phyloP scores from a whole-genome alignment of 257 asterid genomes.

The Penstemon newberryi region DNA sequence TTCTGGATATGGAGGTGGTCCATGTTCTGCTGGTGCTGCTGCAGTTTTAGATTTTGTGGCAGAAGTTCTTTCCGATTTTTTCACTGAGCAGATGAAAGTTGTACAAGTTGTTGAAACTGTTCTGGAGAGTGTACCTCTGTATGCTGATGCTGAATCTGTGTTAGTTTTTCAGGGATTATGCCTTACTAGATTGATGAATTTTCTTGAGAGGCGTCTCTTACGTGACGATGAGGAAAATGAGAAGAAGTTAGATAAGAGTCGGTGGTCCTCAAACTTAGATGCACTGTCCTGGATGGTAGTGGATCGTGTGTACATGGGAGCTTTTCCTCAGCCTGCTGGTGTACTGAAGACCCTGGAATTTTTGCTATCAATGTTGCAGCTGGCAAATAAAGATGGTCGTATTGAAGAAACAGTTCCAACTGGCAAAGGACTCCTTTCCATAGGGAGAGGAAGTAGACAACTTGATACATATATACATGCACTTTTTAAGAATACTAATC shows the following conservation, averaged over 20 bases:
- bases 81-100: constrained; percentile 86
- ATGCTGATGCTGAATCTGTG: constrained; percentile 85
- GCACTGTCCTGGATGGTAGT: constrained; percentile 87
- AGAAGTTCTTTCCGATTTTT: constrained; percentile 82
- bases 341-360: constrained; percentile 89
- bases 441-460: constrained; percentile 94
- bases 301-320: constrained; percentile 96
- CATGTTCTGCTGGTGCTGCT: constrained; percentile 96
- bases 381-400: constrained; percentile 97
- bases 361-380: constrained; percentile 90
- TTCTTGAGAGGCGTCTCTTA: constrained; percentile 88
- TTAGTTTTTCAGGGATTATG: constrained; percentile 93
- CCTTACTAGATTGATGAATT: constrained; percentile 91
- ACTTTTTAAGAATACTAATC: constrained; percentile 76
- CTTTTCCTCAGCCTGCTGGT: constrained; percentile 87
- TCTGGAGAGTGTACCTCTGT: constrained; percentile 79
- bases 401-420: constrained; percentile 82
- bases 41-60: constrained; percentile 92
- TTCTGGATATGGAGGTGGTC: constrained; percentile 99
- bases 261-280: constrained; percentile 89
- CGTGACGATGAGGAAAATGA: constrained; percentile 95
- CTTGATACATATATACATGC: constrained; percentile 79
- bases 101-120: constrained; percentile 61
- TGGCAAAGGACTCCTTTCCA: constrained; percentile 83
- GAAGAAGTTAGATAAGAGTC: constrained; percentile 80